phyloP scores from a whole-genome alignment of 805 yeast species.

The Ogataea zsoltii region DNA sequence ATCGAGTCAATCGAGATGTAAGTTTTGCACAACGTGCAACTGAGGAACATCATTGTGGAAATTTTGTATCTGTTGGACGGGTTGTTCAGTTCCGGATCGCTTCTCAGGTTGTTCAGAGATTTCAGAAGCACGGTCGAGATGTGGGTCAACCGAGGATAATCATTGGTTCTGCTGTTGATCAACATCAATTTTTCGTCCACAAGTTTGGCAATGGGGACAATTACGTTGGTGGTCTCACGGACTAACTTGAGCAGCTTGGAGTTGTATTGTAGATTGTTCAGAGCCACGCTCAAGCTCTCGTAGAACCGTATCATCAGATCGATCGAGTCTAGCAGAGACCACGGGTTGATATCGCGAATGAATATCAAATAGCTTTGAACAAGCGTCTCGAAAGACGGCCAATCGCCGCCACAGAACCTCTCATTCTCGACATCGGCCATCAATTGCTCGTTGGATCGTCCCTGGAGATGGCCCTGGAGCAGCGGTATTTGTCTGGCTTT shows the following conservation, averaged over 20 bases:
- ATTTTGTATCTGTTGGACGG: slow-evolving; percentile 40
- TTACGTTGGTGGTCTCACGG: slow-evolving; percentile 35
- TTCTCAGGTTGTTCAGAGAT: slow-evolving; percentile 51
- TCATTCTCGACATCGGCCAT: slow-evolving; percentile 31
- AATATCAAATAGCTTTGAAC: slow-evolving; percentile 44
- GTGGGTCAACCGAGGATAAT: slow-evolving; percentile 46
- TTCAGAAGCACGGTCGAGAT: slow-evolving; percentile 50
- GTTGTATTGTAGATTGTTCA: slow-evolving; percentile 43
- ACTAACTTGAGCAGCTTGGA: slow-evolving; percentile 41
- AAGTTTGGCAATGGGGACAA: slow-evolving; percentile 47
- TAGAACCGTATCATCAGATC: slow-evolving; percentile 51
- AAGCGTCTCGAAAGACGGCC: slow-evolving; percentile 46
- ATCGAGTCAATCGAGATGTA: slow-evolving; percentile 57
- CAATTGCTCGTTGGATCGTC: slow-evolving; percentile 21
- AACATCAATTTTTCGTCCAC: slow-evolving; percentile 44
- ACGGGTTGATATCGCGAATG: slow-evolving; percentile 53
- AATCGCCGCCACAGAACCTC: slow-evolving; percentile 35
- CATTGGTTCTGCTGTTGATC: slow-evolving; percentile 31
- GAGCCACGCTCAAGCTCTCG: slow-evolving; percentile 49
- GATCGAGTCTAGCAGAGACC: slow-evolving; percentile 54
- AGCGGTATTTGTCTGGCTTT: slow-evolving; percentile 25
- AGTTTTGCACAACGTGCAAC: slow-evolving; percentile 49
- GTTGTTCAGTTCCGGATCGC: slow-evolving; percentile 40
- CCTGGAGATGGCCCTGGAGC: slow-evolving; percentile 29
- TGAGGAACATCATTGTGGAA: slow-evolving; percentile 47